These are phyloP conservation scores for Polychaeton citri DNA, from an alignment of 2,329 filamentous ascomycete species.

Conservation along the genomic window DNA sequence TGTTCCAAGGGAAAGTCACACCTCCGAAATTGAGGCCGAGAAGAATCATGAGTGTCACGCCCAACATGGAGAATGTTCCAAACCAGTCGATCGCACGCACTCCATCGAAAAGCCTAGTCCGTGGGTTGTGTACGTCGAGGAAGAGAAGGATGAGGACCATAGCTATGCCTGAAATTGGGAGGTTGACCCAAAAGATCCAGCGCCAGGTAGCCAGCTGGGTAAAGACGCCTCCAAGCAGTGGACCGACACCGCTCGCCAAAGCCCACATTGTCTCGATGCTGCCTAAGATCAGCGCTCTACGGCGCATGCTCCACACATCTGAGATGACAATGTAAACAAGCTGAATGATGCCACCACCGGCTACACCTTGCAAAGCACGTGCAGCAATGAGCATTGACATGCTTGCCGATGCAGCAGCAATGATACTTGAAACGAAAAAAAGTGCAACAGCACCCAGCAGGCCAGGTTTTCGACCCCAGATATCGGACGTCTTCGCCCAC, in stretches of 20 bases:
- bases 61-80: slow-evolving; percentile 39
- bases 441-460: slow-evolving; percentile 34
- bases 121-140: slow-evolving; percentile 42
- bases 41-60: slow-evolving; percentile 38
- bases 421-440: slow-evolving; percentile 37
- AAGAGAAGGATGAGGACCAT: slow-evolving; percentile 38
- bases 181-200: slow-evolving; percentile 42
- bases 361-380: slow-evolving; percentile 40
- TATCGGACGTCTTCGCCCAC: slow-evolving; percentile 51
- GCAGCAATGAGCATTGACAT: slow-evolving; percentile 42
- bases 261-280: slow-evolving; percentile 43
- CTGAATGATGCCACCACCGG: slow-evolving; percentile 39
- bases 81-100: slow-evolving; percentile 42
- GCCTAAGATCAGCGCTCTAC: slow-evolving; percentile 33
- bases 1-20: slow-evolving; percentile 39
- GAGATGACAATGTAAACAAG: slow-evolving; percentile 41
- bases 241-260: slow-evolving; percentile 39
- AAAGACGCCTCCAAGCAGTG: slow-evolving; percentile 40
- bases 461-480: slow-evolving; percentile 45
- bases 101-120: slow-evolving; percentile 34
- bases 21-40: slow-evolving; percentile 43
- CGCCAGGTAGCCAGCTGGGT: slow-evolving; percentile 35
- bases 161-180: slow-evolving; percentile 36
- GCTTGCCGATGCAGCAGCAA: slow-evolving; percentile 34
- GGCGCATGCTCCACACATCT: slow-evolving; percentile 39